Percentiles rank a stretch among this genome's conserved stretches.
These are phyloP conservation scores for Polytrichum formosum DNA, from an alignment of 225 moss, liverwort and hornwort genomes.

Conservation along the genomic window DNA sequence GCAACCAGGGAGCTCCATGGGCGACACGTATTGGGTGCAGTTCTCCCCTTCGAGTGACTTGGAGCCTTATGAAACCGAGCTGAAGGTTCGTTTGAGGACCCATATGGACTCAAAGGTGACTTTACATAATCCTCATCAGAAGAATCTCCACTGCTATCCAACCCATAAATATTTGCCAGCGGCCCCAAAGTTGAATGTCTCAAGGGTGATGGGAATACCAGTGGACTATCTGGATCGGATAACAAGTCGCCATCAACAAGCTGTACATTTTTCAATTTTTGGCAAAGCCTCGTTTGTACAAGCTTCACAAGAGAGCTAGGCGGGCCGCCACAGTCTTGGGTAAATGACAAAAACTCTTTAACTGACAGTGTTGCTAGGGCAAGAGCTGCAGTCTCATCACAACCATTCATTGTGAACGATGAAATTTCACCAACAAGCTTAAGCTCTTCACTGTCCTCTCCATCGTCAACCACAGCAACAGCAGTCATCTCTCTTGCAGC, in stretches of 20 bases:
- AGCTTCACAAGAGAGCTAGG: conserved; percentile 33
- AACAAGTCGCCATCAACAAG: not conserved
- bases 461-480: conserved; percentile 51
- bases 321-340: conserved; percentile 41
- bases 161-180: not conserved
- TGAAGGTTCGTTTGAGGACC: not conserved
- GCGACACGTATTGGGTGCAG: conserved; percentile 46
- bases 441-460: conserved; percentile 13
- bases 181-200: not conserved
- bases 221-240: conserved; percentile 10
- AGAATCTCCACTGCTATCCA: conserved; percentile 31
- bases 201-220: conserved; percentile 6
- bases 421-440: conserved; percentile 59
- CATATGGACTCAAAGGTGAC: conserved; percentile 13
- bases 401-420: conserved; percentile 48
- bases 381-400: conserved; percentile 45
- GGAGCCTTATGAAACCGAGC: not conserved
- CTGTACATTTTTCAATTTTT: conserved; percentile 17
- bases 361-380: conserved; percentile 71
- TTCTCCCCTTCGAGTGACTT: conserved; percentile 15
- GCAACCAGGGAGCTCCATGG: conserved; percentile 72
- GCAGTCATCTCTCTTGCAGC: conserved; percentile 65
- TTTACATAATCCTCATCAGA: conserved; percentile 25
- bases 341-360: conserved; percentile 45
- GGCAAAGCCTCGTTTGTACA: conserved; percentile 22